Conservation (phyloP, 139 green algal genomes). For the Penium margaritaceum region DNA sequence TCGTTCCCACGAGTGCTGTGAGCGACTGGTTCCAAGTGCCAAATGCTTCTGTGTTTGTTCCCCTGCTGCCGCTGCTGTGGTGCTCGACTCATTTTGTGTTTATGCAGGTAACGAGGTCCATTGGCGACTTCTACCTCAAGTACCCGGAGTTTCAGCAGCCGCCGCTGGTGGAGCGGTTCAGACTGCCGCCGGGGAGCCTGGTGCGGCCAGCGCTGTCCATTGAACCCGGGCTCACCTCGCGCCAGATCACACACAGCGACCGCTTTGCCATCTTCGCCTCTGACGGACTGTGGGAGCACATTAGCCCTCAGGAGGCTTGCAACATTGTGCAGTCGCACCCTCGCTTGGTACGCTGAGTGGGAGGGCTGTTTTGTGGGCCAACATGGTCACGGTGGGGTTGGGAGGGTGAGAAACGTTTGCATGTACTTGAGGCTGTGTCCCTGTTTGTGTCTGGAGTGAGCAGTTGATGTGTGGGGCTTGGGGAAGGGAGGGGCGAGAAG, state of each 20-base stretch:
- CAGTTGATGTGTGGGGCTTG: too few species aligned
- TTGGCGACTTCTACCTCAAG: conserved; percentile 28
- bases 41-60: too few species aligned
- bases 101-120: conserved; percentile 18
- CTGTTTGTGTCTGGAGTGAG: too few species aligned
- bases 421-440: too few species aligned
- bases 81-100: too few species aligned
- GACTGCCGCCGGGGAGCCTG: conserved; percentile 8
- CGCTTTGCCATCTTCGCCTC: conserved; percentile 23
- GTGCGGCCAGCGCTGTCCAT: neutral
- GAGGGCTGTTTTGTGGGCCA: too few species aligned
- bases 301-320: conserved; percentile 20
- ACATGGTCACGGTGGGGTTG: too few species aligned
- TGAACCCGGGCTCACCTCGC: neutral
- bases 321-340: conserved; percentile 11
- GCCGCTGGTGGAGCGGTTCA: neutral
- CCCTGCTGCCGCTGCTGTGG: too few species aligned
- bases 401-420: too few species aligned
- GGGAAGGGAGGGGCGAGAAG: too few species aligned
- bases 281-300: conserved; percentile 23
- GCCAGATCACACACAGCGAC: neutral
- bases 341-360: neutral
- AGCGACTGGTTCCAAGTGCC: too few species aligned
- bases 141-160: conserved; percentile 13
- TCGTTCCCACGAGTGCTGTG: too few species aligned